phyloP scores from a whole-genome alignment of 768 basidiomycete genomes.

The Pisolithus tinctorius region DNA sequence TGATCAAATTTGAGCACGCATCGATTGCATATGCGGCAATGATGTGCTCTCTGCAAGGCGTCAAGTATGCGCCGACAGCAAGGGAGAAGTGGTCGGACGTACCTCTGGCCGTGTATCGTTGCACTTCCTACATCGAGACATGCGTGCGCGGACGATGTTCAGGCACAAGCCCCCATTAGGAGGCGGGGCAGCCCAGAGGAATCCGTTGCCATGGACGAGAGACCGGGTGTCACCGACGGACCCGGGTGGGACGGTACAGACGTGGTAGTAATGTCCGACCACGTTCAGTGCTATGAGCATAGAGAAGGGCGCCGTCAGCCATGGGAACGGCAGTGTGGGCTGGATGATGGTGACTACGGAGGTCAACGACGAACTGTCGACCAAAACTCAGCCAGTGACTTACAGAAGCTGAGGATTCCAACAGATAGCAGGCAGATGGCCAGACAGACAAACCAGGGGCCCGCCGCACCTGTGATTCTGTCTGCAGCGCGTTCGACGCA shows the following conservation, averaged over 20 bases:
- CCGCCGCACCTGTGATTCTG: constrained; percentile 80
- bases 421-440: constrained; percentile 64
- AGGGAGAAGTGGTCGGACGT: constrained; percentile 18
- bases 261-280: constrained; percentile 79
- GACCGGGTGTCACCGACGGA: constrained; percentile 57
- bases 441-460: constrained; percentile 83
- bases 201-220: constrained; percentile 27
- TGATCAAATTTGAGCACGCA: constrained; percentile 91
- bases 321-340: constrained; percentile 52
- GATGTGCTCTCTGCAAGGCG: constrained; percentile 71
- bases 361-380: not conserved
- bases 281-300: constrained; percentile 73
- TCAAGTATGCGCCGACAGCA: not conserved
- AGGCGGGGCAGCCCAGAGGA: constrained; percentile 51
- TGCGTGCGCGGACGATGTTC: constrained; percentile 46
- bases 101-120: constrained; percentile 72
- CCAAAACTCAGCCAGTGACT: constrained; percentile 24
- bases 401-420: constrained; percentile 78
- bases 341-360: constrained; percentile 70
- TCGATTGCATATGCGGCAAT: constrained; percentile 85
- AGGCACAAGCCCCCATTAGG: constrained; percentile 29
- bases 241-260: constrained; percentile 74
- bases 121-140: constrained; percentile 66
- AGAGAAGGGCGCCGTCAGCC: constrained; percentile 62
- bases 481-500: constrained; percentile 69